Evolutionary conservation across 2,329 filamentous ascomycete species (phyloP), one percentile per base, ranked within the genome.

Genomic region (Pseudocercospora vitis): DNA sequence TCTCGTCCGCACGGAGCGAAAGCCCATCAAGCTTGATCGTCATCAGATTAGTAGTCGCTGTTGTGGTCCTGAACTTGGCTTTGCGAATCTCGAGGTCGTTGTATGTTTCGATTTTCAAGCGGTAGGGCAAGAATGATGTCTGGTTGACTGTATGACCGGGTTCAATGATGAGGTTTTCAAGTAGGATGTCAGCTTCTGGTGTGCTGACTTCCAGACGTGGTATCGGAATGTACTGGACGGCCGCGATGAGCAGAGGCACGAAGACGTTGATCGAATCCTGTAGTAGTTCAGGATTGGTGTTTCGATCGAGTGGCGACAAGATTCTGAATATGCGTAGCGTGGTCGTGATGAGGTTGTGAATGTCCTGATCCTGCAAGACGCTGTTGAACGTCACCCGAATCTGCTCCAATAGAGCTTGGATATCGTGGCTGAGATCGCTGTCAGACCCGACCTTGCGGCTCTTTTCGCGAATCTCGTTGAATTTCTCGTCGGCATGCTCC

Each of bases 101-200:
- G 70, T 87, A 86, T 0, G 89, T 92, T 59, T 91, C 86, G 3
- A 96, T 75, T 39, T 88, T 86, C 49, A 96, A 77, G 51, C 85
- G 84, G 73, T 90, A 92, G 0, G 92, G 92, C 1, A 97, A 78
- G 76, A 97, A 97, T 0, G 91, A 96, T 2, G 87, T 89, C 57
- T 86, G 77, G 69, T 96, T 92, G 64, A 95, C 79, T 0, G 90
- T 95, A 53, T 79, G 79, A 5, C 92, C 92, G 0, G 92, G 92
- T 67, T 96, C 89, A 26, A 97, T 79, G 55, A 97, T 87, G 26
- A 97, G 77, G 60, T 95, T 96, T 68, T 97, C 92, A 2, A 97
- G 75, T 1, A 97, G 76, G 4, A 97, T 80, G 63, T 96, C 91
- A 50, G 95, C 78, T 28, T 88, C 84, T 0, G 91, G 91, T 3